Evolutionary conservation across 805 yeast species (phyloP).

Genomic region (Wickerhamomyces strasburgensis): DNA sequence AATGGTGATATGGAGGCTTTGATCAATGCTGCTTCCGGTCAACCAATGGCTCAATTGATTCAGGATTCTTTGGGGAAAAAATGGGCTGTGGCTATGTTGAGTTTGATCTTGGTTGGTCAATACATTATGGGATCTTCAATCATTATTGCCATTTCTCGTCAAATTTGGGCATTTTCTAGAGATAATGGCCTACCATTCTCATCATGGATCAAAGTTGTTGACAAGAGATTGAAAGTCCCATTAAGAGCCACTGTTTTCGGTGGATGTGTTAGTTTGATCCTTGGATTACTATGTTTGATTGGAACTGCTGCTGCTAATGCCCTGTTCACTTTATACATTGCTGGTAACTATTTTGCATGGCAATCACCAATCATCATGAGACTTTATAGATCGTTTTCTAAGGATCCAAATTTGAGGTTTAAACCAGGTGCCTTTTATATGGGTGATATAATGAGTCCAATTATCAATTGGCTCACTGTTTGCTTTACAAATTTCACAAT

Average conservation of each 20-base stretch:
- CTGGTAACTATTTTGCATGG: slow-evolving; percentile 64
- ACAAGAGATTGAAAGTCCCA: slow-evolving; percentile 52
- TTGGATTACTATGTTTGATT: slow-evolving; percentile 57
- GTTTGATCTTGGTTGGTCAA: slow-evolving; percentile 52
- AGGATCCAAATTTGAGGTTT: slow-evolving; percentile 32
- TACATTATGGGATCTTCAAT: slow-evolving; percentile 63
- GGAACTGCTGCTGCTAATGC: slow-evolving; percentile 61
- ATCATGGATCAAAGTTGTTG: slow-evolving; percentile 46
- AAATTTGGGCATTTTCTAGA: slow-evolving; percentile 71
- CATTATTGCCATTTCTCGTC: slow-evolving; percentile 62
- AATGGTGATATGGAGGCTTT: slow-evolving; percentile 28
- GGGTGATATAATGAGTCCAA: slow-evolving; percentile 40
- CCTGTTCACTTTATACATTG: slow-evolving; percentile 58
- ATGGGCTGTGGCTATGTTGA: slow-evolving; percentile 64
- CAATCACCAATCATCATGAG: slow-evolving; percentile 52
- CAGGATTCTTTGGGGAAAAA: slow-evolving; percentile 55
- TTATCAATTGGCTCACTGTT: slow-evolving; percentile 41
- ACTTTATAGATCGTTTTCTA: slow-evolving; percentile 35
- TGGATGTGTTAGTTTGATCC: slow-evolving; percentile 40
- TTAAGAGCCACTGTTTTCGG: slow-evolving; percentile 55
- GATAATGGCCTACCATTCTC: slow-evolving; percentile 69
- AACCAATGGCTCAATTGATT: slow-evolving; percentile 60
- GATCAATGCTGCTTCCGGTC: slow-evolving; percentile 38
- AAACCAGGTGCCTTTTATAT: slow-evolving; percentile 60
- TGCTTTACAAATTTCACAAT: slow-evolving; percentile 47